Evolutionary conservation across 148 eudicot genomes (phyloP).

Genomic region (Silene uniflora): DNA sequence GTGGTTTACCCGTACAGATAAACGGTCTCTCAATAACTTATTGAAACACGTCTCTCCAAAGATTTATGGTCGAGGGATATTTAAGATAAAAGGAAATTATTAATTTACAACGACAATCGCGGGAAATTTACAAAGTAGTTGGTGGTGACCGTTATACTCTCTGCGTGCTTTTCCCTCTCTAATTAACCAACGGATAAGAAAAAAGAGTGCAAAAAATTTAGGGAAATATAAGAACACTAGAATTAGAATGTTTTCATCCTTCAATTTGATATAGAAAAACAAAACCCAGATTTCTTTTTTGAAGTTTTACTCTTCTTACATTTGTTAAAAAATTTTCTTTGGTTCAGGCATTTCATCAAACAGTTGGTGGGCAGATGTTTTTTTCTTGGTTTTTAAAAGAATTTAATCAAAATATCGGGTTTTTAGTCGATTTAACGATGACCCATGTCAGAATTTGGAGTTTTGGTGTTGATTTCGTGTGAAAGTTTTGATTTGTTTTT

Average conservation of each 20-base stretch:
- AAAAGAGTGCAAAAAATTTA: neutral
- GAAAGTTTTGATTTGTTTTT: neutral
- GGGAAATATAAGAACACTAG: neutral
- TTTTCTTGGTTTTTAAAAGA: neutral
- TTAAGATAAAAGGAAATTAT: too few relatives aligned
- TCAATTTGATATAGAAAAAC: neutral
- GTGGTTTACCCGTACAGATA: too few relatives aligned
- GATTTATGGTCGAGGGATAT: too few relatives aligned
- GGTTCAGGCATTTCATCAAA: slow-evolving; percentile 18
- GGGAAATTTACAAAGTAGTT: slow-evolving; percentile 1
- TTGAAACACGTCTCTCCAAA: too few relatives aligned
- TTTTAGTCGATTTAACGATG: neutral
- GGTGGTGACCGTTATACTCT: slow-evolving; percentile 12
- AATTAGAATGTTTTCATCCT: neutral
- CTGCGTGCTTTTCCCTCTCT: neutral
- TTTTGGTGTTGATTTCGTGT: neutral
- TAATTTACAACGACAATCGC: slow-evolving; percentile 6
- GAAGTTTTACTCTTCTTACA: neutral
- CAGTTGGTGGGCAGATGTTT: slow-evolving; percentile 8
- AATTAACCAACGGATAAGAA: neutral
- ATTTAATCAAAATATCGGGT: neutral
- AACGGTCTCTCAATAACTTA: too few relatives aligned
- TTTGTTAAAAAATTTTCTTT: neutral
- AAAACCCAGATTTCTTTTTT: neutral
- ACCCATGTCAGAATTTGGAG: neutral